Conservation (phyloP, 2,329 filamentous ascomycete species). For the Ceratocystis alfenasii region DNA sequence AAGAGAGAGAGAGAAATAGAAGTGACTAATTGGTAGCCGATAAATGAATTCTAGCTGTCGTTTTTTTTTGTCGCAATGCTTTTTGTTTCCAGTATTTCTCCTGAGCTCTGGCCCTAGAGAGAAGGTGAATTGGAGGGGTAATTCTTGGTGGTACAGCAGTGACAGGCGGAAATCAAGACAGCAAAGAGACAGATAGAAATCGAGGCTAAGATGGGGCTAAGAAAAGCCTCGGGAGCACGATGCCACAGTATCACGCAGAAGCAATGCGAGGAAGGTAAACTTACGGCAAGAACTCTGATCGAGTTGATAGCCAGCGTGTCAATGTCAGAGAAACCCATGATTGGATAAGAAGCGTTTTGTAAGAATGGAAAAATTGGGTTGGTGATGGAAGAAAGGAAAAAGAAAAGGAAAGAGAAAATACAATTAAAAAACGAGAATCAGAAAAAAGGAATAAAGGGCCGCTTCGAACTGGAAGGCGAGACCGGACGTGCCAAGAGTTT, state of each 20-base stretch:
- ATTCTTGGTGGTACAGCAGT: slow-evolving; percentile 24
- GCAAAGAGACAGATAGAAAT: too few relatives aligned
- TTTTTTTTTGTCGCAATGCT: too few relatives aligned
- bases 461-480: slow-evolving; percentile 22
- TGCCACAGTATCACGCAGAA: slow-evolving; percentile 19
- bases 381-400: slow-evolving; percentile 23
- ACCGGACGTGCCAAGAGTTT: slow-evolving; percentile 21
- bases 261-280: slow-evolving; percentile 33
- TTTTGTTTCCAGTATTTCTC: too few relatives aligned
- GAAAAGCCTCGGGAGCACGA: slow-evolving; percentile 27
- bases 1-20: too few relatives aligned
- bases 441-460: slow-evolving; percentile 26
- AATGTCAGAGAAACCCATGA: slow-evolving; percentile 78
- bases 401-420: slow-evolving; percentile 20
- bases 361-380: slow-evolving; percentile 19
- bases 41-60: too few relatives aligned
- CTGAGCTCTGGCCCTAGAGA: neutral
- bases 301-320: slow-evolving; percentile 95
- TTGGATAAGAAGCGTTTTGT: slow-evolving; percentile 28
- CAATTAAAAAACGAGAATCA: slow-evolving; percentile 25
- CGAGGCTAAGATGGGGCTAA: slow-evolving; percentile 26
- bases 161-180: neutral
- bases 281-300: slow-evolving; percentile 89
- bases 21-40: too few relatives aligned
- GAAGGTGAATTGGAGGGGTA: neutral